Base-by-base conservation (phyloP, 352 stramenopile species). In the Pythium scleroteichum region DNA sequence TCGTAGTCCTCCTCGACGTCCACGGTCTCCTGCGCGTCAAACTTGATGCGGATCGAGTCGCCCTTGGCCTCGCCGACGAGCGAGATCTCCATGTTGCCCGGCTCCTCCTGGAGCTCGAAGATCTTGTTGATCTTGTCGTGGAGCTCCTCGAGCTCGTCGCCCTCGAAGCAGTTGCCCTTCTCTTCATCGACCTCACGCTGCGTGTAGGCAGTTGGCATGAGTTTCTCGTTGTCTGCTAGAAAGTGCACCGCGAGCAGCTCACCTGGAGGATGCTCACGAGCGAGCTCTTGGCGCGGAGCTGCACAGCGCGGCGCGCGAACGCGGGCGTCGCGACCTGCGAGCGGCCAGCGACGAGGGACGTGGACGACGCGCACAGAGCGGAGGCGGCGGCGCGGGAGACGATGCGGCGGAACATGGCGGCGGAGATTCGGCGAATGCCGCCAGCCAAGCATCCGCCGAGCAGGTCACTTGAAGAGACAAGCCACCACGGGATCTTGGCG, bases 151-250 rank as follows among this genome's bases (percentile, higher is more conserved):
- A 94, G 73, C 60, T 90, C 80, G 22, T 85, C 68, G 41, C 76
- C 76, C 38, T 91, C 82, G 53, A 90, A 88, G 72, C 76, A 89
- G 73, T 94, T 94, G 66, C 75, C 82, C 73, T 92, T 94, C 66
- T 92, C 82, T 57, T 94, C 82, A 22, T 78, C 66, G 24, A 92
- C 71, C 70, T 94, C 85, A 22, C 85, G 85, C 79, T 89, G 46
- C 42, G n/a, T n/a, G n/a, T n/a, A n/a, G n/a, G n/a, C n/a, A n/a
- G n/a, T n/a, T n/a, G n/a, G n/a, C n/a, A n/a, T n/a, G 29, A 10
- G 29, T 35, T 10, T 35, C 29, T 35, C 29, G 29, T n/a, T n/a
- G n/a, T n/a, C n/a, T n/a, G n/a, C 29, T 5, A 35, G 29, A 35
- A 35, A 35, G 29, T 35, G 29, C 29, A 35, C 10, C 29, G 29